Base-by-base conservation (phyloP, 1,284 basidiomycete species). In the Cryptococcus maquisensis region DNA sequence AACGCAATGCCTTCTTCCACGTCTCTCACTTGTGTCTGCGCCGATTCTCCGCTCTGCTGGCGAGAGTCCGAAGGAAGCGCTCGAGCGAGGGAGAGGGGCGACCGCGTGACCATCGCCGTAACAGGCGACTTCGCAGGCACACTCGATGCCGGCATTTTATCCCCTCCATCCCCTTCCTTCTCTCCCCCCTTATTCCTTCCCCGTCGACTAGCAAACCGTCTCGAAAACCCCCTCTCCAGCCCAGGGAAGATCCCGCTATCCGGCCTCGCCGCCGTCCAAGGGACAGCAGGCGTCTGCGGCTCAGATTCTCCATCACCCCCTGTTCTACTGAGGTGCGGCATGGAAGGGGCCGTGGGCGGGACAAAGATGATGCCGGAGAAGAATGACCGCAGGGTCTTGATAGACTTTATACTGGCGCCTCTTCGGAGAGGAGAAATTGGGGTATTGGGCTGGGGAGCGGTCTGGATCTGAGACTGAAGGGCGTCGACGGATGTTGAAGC, bases 381-480 rank as follows among this genome's bases (percentile, higher is more conserved):
- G 60, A 68, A 67, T 1, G 66, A 68, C 37, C 61, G 52, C 54
- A 68, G 55, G 1, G 67, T 66, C 47, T 64, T 66, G 47, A 60
- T 62, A 4, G 1, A 32, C 28, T 28, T 28, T 28, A 70, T 59
- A 37, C 60, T 63, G 7, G 62, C 60, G 10, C 65, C 66, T 36
- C 66, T 46, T 3, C 62, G 46, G 2, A 67, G 53, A 15, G 55
- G 40, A n/a, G n/a, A n/a, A n/a, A n/a, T n/a, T n/a, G n/a, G n/a
- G n/a, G n/a, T n/a, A n/a, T n/a, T n/a, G n/a, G n/a, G n/a, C n/a
- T n/a, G n/a, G n/a, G 39, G 10, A 18, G 55, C 20, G 20, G 43
- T n/a, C n/a, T n/a, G 53, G 15, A 26, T 20, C 15, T 23, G 52
- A 21, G 35, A 35, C 4, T n/a, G n/a, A 45, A 48, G 15, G 13